Percentiles rank a stretch among this genome's conserved stretches.
These are phyloP conservation scores for Phytophthora podocarpi DNA, from an alignment of 352 stramenopile species.

Conservation along the genomic window DNA sequence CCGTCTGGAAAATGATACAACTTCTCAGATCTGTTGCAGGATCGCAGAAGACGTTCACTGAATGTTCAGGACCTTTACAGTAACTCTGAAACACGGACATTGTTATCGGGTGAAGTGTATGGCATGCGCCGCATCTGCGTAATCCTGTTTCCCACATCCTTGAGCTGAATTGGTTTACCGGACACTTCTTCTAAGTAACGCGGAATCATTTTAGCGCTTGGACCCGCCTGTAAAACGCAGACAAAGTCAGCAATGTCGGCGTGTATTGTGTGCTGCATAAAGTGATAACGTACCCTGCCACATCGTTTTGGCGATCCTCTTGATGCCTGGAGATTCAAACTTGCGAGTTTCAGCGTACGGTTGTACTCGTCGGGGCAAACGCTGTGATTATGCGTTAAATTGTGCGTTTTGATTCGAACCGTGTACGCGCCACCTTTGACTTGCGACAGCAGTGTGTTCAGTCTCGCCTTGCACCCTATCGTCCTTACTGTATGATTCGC, in stretches of 20 bases:
- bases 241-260: too few relatives aligned
- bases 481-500: too few relatives aligned
- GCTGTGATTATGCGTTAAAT: not conserved
- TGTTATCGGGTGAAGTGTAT: slow-evolving; percentile 10
- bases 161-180: not conserved
- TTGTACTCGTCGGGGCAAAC: not conserved
- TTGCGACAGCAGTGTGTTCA: too few relatives aligned
- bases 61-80: slow-evolving; percentile 1
- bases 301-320: slow-evolving; percentile 1
- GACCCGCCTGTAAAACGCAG: too few relatives aligned
- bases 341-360: not conserved
- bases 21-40: too few relatives aligned
- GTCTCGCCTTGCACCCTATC: too few relatives aligned
- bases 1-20: too few relatives aligned
- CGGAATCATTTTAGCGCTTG: not conserved
- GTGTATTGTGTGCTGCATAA: too few relatives aligned
- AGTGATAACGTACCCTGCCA: not conserved
- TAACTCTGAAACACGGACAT: slow-evolving; percentile 4
- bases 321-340: not conserved
- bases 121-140: slow-evolving; percentile 1
- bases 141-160: slow-evolving; percentile 17
- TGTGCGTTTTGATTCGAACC: not conserved
- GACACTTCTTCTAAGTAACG: slow-evolving; percentile 8
- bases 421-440: too few relatives aligned
- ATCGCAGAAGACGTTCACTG: too few relatives aligned